Percentiles rank a stretch among this genome's conserved stretches.
These are phyloP conservation scores for Mycena epipterygia DNA, from an alignment of 768 basidiomycete genomes.

Conservation along the genomic window DNA sequence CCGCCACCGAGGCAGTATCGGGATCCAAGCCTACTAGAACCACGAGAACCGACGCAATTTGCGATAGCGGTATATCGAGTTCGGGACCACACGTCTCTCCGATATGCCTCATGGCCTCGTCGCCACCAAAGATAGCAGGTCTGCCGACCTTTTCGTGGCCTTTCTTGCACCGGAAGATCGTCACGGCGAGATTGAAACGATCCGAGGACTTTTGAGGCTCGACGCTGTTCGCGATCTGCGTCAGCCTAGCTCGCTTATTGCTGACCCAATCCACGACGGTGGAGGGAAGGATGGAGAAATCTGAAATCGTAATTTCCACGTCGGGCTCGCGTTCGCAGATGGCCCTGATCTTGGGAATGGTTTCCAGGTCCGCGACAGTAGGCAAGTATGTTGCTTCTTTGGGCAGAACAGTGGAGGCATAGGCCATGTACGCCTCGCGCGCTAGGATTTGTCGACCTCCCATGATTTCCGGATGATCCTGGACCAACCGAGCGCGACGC, in stretches of 20 bases:
- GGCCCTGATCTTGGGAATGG: constrained; percentile 1
- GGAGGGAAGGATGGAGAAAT: neutral
- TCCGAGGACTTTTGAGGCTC: neutral
- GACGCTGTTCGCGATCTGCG: neutral
- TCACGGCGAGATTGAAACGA: neutral
- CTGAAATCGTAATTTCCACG: neutral
- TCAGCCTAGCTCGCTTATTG: neutral
- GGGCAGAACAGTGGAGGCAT: neutral
- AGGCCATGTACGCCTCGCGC: neutral
- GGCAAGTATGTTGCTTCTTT: neutral
- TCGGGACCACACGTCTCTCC: neutral
- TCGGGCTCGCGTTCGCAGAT: neutral
- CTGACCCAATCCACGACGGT: neutral
- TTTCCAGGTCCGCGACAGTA: neutral
- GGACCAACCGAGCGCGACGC: neutral
- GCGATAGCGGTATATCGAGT: neutral
- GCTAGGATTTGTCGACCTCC: neutral
- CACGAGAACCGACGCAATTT: neutral
- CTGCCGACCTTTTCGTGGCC: neutral
- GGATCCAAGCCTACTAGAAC: neutral
- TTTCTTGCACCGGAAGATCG: neutral
- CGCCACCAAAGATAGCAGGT: neutral
- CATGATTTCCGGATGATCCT: neutral
- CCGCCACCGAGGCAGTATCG: neutral
- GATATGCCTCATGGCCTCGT: neutral